phyloP scores from a whole-genome alignment of 2,329 filamentous ascomycete species.

The Blumeriella jaapii region DNA sequence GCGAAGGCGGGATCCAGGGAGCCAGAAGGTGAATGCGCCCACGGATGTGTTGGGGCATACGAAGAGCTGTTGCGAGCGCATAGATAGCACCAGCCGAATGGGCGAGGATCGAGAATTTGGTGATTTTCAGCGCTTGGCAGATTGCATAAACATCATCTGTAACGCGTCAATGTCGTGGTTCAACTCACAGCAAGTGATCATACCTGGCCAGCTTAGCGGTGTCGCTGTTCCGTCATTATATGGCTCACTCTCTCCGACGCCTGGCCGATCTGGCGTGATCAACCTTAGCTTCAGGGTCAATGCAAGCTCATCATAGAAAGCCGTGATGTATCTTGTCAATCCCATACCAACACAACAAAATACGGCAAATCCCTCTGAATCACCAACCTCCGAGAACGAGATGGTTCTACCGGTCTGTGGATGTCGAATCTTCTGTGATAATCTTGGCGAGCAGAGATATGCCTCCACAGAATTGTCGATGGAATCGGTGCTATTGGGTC shows the following conservation, averaged over 20 bases:
- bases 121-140: slow-evolving; percentile 83
- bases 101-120: slow-evolving; percentile 89
- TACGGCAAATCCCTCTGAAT: slow-evolving; percentile 80
- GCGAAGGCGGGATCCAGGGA: slow-evolving; percentile 93
- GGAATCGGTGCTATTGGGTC: slow-evolving; percentile 71
- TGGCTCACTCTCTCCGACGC: slow-evolving; percentile 82
- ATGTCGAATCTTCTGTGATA: slow-evolving; percentile 81
- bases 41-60: slow-evolving; percentile 91
- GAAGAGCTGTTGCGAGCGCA: slow-evolving; percentile 83
- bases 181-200: slow-evolving; percentile 25
- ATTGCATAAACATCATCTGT: slow-evolving; percentile 79
- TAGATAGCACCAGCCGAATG: slow-evolving; percentile 98
- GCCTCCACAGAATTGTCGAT: slow-evolving; percentile 79
- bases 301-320: slow-evolving; percentile 94
- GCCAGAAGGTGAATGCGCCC: slow-evolving; percentile 89
- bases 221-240: slow-evolving; percentile 74
- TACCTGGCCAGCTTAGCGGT: slow-evolving; percentile 88
- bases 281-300: slow-evolving; percentile 77
- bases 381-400: slow-evolving; percentile 93
- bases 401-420: slow-evolving; percentile 79
- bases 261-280: slow-evolving; percentile 88
- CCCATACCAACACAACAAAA: slow-evolving; percentile 98
- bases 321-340: slow-evolving; percentile 85
- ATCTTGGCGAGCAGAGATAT: slow-evolving; percentile 69
- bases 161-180: slow-evolving; percentile 18